Base-by-base conservation (phyloP, 805 yeast genomes). In the Metschnikowia lunata region DNA sequence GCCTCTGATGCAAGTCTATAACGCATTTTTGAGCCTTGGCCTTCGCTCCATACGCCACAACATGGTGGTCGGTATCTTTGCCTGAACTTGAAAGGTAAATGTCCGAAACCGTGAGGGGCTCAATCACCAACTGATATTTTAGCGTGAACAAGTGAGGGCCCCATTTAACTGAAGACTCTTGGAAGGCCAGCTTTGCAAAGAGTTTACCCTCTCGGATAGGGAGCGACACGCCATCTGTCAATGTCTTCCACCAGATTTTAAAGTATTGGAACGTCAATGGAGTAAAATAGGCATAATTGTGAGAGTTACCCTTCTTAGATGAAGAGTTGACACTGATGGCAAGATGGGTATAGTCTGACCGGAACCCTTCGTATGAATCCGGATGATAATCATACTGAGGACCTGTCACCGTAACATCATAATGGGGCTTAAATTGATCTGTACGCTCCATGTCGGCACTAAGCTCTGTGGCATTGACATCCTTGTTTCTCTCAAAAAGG, bases 281-380 rank as follows among this genome's bases (percentile, higher is more conserved):
- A 1, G 75, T 62, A 13, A 71, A 54, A 46, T 68, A 67, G 1
- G 64, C 65, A 6, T 65, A 57, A 48, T 70, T 71, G 43, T 59
- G 59, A 9, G 64, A 56, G 37, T 62, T 60, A 0, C 69, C 68
- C 6, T 52, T 50, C 5, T 51, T 35, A 0, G 72, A 59, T 13
- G 57, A 59, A 1, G 74, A 67, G 8, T 57, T 58, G 7, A 71
- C 75, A 0, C 71, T 57, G 7, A 71, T 54, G 6, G 74, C 69
- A 52, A 71, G 47, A 58, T 88, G 96, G 9, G 91, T 71, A 58
- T 79, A 90, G 43, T 88, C 83, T 50, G 95, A 85, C 58, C 98
- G 69, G 69, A 82, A 93, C 0, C 84, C 88, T 10, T 63, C 65
- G 60, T 83, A 91, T 0, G 97, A 87, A 64, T 91, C 98, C 1